Evolutionary conservation across 345 rosid genomes (phyloP).

Genomic region (Anastatica hierochuntica): DNA sequence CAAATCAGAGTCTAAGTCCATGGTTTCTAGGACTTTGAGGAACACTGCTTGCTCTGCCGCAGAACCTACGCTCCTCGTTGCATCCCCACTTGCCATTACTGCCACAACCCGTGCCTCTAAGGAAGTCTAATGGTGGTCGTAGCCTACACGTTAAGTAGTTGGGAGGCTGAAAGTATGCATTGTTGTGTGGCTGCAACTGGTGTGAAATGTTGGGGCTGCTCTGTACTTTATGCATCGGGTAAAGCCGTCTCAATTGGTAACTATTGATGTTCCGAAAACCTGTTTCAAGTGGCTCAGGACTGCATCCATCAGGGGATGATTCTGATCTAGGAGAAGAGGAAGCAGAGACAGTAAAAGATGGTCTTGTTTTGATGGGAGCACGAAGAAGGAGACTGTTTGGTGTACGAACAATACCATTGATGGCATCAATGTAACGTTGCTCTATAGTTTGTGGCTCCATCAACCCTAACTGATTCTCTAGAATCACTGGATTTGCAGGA

Average conservation of each 20-base stretch:
- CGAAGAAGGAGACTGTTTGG: background rate
- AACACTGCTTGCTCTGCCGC: slow-evolving; percentile 37
- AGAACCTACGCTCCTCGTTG: slow-evolving; percentile 14
- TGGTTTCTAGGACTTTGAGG: slow-evolving; percentile 42
- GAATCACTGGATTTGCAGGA: slow-evolving; percentile 34
- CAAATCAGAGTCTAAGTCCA: background rate
- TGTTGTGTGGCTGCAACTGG: slow-evolving; percentile 21
- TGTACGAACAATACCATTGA: slow-evolving; percentile 46
- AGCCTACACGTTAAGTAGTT: slow-evolving; percentile 20
- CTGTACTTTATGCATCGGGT: slow-evolving; percentile 46
- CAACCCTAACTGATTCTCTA: slow-evolving; percentile 42
- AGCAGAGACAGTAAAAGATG: slow-evolving; percentile 47
- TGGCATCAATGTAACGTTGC: slow-evolving; percentile 74
- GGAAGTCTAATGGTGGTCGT: slow-evolving; percentile 25
- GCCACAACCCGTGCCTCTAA: background rate
- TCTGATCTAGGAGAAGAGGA: slow-evolving; percentile 47
- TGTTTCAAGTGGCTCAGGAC: slow-evolving; percentile 26
- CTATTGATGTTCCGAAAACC: background rate
- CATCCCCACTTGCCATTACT: slow-evolving; percentile 13
- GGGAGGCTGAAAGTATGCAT: slow-evolving; percentile 18
- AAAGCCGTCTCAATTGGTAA: slow-evolving; percentile 21
- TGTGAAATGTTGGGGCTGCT: slow-evolving; percentile 61
- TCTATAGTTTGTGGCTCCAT: too few relatives aligned
- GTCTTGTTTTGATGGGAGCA: slow-evolving; percentile 26
- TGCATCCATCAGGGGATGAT: slow-evolving; percentile 51